A percentile compares a stretch with the other conserved stretches of the same genome.
Evolutionary conservation across 2,329 filamentous ascomycete species (phyloP).

Genomic region (Colletotrichum costaricense): DNA sequence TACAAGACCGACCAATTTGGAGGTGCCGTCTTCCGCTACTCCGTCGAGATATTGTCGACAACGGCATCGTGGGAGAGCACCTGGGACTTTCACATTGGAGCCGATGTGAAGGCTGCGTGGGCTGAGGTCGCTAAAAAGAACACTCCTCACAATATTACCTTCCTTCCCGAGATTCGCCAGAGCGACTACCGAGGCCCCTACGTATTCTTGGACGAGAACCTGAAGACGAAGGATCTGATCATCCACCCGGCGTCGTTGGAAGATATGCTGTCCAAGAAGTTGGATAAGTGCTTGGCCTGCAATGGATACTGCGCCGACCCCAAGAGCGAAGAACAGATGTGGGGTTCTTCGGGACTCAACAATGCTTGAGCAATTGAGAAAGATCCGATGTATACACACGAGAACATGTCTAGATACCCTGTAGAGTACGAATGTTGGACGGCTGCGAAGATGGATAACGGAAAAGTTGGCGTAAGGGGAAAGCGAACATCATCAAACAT

Average conservation of each 20-base stretch:
- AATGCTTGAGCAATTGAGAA: conserved; percentile 3
- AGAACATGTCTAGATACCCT: conserved; percentile 31
- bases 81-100: conserved; percentile 24
- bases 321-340: conserved; percentile 16
- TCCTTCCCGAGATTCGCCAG: conserved; percentile 26
- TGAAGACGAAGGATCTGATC: conserved; percentile 40
- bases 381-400: neutral
- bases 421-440: conserved; percentile 8
- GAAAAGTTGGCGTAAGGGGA: neutral
- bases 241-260: conserved; percentile 25
- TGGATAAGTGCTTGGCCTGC: conserved; percentile 33
- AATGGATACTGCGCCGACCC: conserved; percentile 31
- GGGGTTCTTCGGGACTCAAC: conserved; percentile 7
- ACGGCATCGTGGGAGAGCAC: conserved; percentile 30
- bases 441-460: neutral
- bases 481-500: neutral
- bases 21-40: conserved; percentile 42
- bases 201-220: conserved; percentile 33
- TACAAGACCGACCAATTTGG: conserved; percentile 40
- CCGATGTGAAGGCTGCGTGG: conserved; percentile 17
- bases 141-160: conserved; percentile 17
- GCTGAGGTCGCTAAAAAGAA: conserved; percentile 14
- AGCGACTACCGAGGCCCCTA: conserved; percentile 35
- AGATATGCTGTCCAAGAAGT: conserved; percentile 34
- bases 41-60: conserved; percentile 24